These are phyloP conservation scores for Delitschia confertaspora DNA, from an alignment of 495 filamentous ascomycete genomes.

Conservation along the genomic window DNA sequence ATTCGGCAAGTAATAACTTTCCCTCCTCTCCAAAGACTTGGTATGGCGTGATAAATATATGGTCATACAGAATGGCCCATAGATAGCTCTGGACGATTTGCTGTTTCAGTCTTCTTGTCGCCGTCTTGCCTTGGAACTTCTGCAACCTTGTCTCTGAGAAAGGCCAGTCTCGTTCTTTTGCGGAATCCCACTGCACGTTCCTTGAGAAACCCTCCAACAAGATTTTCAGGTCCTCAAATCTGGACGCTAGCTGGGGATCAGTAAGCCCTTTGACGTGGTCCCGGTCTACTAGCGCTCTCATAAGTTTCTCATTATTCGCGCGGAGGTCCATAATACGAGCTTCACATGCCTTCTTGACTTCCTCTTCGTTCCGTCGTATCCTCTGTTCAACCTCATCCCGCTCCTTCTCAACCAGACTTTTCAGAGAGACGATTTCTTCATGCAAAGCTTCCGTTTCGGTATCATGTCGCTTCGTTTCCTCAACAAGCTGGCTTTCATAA, in stretches of 20 bases:
- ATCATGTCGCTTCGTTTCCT: no score
- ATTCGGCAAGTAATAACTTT: neutral
- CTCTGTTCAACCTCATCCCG: no score
- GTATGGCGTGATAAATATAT: constrained; percentile 6
- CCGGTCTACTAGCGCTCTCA: neutral
- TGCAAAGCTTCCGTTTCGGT: no score
- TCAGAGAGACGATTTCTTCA: no score
- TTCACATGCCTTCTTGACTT: no score
- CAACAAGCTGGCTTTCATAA: no score
- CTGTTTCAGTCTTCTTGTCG: constrained; percentile 11
- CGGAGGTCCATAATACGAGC: no score
- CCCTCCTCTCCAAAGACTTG: constrained; percentile 4
- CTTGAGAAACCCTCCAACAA: neutral
- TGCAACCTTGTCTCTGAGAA: neutral
- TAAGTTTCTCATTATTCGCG: no score
- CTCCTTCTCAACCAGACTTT: no score
- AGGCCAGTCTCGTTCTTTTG: constrained; percentile 1
- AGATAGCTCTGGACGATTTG: constrained; percentile 10
- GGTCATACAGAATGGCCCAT: constrained; percentile 1
- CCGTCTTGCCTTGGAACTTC: neutral
- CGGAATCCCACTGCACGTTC: constrained; percentile 2
- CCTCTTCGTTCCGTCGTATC: no score
- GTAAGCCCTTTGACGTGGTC: constrained; percentile 7
- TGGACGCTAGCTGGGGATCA: neutral
- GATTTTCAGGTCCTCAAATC: neutral